These are phyloP conservation scores for Eustoma russellianum DNA, from an alignment of 257 asterid species.

Conservation along the genomic window DNA sequence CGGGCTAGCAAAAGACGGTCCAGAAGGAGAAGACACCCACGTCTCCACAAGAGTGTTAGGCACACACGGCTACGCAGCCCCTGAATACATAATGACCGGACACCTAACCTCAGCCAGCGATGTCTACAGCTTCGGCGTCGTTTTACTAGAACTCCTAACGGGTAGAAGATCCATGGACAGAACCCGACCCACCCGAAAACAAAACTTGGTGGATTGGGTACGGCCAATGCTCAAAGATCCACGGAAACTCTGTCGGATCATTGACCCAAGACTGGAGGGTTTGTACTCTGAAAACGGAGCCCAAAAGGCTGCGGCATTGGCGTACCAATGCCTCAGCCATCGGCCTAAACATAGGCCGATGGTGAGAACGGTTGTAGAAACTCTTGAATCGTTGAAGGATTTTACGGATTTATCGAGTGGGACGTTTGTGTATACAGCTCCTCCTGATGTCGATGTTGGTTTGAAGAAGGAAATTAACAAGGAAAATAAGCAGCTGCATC, in stretches of 20 bases:
- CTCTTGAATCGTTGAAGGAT: constrained; percentile 44
- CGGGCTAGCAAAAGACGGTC: constrained; percentile 89
- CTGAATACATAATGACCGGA: constrained; percentile 85
- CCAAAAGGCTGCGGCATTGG: constrained; percentile 54
- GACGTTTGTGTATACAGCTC: constrained; percentile 59
- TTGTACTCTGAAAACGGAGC: constrained; percentile 61
- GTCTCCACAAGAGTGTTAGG: constrained; percentile 95
- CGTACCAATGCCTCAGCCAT: constrained; percentile 71
- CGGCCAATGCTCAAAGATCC: constrained; percentile 56
- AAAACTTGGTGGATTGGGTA: constrained; percentile 72
- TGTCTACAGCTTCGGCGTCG: constrained; percentile 81
- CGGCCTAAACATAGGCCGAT: constrained; percentile 64
- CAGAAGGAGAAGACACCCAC: constrained; percentile 87
- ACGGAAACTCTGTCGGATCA: constrained; percentile 50
- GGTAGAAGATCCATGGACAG: constrained; percentile 76
- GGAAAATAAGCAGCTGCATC: constrained; percentile 22
- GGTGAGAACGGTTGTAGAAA: constrained; percentile 42
- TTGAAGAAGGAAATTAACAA: constrained; percentile 13
- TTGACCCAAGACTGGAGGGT: constrained; percentile 84
- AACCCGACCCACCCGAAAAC: constrained; percentile 55
- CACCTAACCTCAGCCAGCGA: constrained; percentile 92
- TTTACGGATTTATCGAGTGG: constrained; percentile 32
- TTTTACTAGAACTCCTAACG: constrained; percentile 61
- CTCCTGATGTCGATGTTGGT: constrained; percentile 11
- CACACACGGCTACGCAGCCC: constrained; percentile 90